Base-by-base conservation (phyloP, 2,329 filamentous ascomycete species). In the Xylariaceae sp. region DNA sequence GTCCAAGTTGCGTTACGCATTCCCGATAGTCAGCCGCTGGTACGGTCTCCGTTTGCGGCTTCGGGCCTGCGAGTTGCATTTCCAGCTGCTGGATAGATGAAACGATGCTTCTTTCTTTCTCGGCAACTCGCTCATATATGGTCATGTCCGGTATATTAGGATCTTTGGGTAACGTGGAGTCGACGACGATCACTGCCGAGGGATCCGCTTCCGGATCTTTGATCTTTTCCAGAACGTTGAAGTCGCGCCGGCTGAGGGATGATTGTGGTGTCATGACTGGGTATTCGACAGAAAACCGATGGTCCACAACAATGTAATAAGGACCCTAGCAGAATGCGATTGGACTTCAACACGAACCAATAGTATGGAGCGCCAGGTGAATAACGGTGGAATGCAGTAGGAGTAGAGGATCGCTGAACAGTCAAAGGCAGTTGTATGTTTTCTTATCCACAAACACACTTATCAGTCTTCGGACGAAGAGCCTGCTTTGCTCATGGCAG, bases 121-220 rank as follows among this genome's bases (percentile, higher is more conserved):
- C 66, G 30, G 74, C 69, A n/a, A 83, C 61, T 6, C 62, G 62
- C 48, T 76, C 72, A 57, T 86, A 85, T 22, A 75, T 66, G 19
- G 64, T 62, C 2, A 65, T 44, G 55, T 85, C 75, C 33, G 68
- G 71, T 58, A 85, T 63, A 49, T 82, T 72, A 4, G 83, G 81
- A 53, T 86, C 81, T 57, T 75, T 80, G 9, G 74, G 80, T 52
- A 76, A 68, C 30, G 71, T 74, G 39, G 72, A 62, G 62, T 85
- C 80, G 49, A 85, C 71, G 48, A 81, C 70, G 46, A 82, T 67
- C 11, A 75, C 70, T 10, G 75, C 68, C 14, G 76, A 71, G 12
- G 83, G 78, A 54, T 85, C 76, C 7, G 76, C 76, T 61, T 87
- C 83, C 1, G 83, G 83, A 53, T 87, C 82, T 59, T 79, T 81